Evolutionary conservation across 805 yeast species (phyloP).

Genomic region (Candida krabiensis): DNA sequence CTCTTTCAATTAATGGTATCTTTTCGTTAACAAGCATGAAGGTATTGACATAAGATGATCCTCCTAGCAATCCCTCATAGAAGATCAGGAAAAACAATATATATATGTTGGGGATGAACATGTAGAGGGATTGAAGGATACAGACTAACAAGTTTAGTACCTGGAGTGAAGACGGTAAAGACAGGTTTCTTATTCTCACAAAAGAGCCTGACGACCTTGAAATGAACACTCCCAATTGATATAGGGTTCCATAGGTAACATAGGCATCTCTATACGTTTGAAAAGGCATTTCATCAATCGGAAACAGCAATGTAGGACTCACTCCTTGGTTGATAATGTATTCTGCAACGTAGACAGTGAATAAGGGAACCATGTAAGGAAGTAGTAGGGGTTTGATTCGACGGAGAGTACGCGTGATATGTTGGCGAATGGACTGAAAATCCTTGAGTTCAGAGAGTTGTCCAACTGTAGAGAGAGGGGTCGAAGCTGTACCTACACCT

Average conservation of each 20-base stretch:
- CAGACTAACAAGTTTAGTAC: conserved; percentile 57
- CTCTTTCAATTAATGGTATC: conserved; percentile 51
- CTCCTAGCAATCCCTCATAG: conserved; percentile 91
- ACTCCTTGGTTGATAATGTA: conserved; percentile 90
- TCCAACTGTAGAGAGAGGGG: not conserved
- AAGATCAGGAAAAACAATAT: conserved; percentile 61
- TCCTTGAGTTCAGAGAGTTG: not conserved
- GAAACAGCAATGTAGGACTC: conserved; percentile 83
- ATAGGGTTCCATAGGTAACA: conserved; percentile 86
- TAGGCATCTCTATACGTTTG: conserved; percentile 76
- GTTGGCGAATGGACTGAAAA: conserved; percentile 8
- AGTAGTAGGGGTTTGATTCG: conserved; percentile 44
- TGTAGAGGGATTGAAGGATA: conserved; percentile 62
- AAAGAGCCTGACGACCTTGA: conserved; percentile 81
- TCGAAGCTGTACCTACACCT: not conserved
- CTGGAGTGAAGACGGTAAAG: conserved; percentile 68
- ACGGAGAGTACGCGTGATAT: conserved; percentile 27
- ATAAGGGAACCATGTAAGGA: conserved; percentile 82
- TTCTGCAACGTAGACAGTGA: conserved; percentile 82
- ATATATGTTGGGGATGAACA: conserved; percentile 60
- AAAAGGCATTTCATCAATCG: conserved; percentile 70
- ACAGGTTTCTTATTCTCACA: conserved; percentile 57
- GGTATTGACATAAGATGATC: conserved; percentile 87
- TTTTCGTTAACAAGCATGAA: conserved; percentile 73
- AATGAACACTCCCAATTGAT: conserved; percentile 89